phyloP scores from a whole-genome alignment of 2,329 filamentous ascomycete species.

The Clarireedia hainanense region DNA sequence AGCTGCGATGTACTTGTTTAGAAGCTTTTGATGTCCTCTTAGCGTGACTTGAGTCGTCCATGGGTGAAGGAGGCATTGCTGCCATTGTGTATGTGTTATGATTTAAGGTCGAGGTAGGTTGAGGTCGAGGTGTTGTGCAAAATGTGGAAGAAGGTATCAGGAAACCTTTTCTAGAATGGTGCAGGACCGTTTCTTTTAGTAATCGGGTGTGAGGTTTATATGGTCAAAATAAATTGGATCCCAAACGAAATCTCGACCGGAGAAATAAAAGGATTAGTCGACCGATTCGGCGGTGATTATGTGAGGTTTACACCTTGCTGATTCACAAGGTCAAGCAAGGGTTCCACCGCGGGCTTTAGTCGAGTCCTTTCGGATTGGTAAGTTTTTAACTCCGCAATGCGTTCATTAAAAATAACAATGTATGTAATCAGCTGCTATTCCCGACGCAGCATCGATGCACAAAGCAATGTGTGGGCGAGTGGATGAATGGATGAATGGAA shows the following conservation, averaged over 20 bases:
- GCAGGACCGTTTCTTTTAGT: not conserved
- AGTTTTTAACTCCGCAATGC: not conserved
- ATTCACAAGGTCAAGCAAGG: not conserved
- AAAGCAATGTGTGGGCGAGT: not conserved
- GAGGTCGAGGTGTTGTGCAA: not conserved
- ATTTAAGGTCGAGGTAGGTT: not conserved
- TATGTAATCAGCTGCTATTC: not conserved
- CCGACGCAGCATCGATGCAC: not conserved
- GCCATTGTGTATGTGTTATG: not conserved
- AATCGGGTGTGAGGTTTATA: not conserved
- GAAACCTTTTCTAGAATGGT: not conserved
- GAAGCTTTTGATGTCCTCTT: not conserved
- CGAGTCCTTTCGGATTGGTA: not conserved
- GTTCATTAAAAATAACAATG: not conserved
- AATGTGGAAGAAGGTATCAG: not conserved
- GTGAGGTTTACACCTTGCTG: not conserved
- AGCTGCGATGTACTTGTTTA: not conserved
- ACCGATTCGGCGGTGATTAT: constrained; percentile 1
- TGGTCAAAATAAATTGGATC: not conserved
- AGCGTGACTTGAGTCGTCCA: not conserved
- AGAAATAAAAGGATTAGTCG: not conserved
- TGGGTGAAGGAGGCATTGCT: not conserved
- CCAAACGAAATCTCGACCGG: not conserved
- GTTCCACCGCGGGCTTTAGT: not conserved
- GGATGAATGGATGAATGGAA: not conserved